Percentiles rank a stretch among this genome's conserved stretches.
phyloP scores from a whole-genome alignment of 768 basidiomycete genomes.

The Pisolithus albus region DNA sequence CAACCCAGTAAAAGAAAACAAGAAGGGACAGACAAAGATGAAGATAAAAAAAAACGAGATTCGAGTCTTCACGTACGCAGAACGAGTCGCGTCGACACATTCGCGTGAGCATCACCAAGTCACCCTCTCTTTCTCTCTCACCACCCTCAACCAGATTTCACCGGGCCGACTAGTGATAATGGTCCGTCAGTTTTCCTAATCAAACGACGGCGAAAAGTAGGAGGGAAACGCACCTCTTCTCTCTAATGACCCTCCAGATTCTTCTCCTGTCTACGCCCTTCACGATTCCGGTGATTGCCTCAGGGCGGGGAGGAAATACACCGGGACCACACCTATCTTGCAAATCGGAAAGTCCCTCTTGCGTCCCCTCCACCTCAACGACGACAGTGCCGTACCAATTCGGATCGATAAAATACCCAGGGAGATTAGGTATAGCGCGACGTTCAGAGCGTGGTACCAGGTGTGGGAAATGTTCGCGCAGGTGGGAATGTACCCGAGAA shows the following conservation, averaged over 20 bases:
- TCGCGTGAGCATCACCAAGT: constrained; percentile 5
- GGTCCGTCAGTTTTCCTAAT: constrained; percentile 2
- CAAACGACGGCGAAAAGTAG: neutral
- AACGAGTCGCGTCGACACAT: too few species aligned
- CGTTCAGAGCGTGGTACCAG: constrained; percentile 15
- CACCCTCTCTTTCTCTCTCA: constrained; percentile 58
- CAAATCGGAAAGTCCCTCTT: constrained; percentile 75
- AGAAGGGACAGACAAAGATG: neutral
- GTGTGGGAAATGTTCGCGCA: constrained; percentile 20
- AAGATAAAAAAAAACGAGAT: neutral
- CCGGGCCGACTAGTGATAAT: constrained; percentile 51
- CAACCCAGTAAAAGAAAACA: neutral
- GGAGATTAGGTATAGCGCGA: constrained; percentile 49
- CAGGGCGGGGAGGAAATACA: constrained; percentile 56
- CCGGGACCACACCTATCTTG: constrained; percentile 65
- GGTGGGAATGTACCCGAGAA: constrained; percentile 22
- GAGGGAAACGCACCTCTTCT: constrained; percentile 53
- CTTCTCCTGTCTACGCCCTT: constrained; percentile 35
- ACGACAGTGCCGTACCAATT: constrained; percentile 82
- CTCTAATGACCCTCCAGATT: constrained; percentile 70
- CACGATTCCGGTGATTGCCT: constrained; percentile 28
- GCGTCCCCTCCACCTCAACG: constrained; percentile 82
- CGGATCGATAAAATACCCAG: constrained; percentile 58
- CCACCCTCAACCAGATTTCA: constrained; percentile 65
- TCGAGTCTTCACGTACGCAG: constrained; percentile 1